Percentiles rank a stretch among this genome's conserved stretches.
These are phyloP conservation scores for Psidium friedrichsthalianum DNA, from an alignment of 345 rosid species.

Conservation along the genomic window DNA sequence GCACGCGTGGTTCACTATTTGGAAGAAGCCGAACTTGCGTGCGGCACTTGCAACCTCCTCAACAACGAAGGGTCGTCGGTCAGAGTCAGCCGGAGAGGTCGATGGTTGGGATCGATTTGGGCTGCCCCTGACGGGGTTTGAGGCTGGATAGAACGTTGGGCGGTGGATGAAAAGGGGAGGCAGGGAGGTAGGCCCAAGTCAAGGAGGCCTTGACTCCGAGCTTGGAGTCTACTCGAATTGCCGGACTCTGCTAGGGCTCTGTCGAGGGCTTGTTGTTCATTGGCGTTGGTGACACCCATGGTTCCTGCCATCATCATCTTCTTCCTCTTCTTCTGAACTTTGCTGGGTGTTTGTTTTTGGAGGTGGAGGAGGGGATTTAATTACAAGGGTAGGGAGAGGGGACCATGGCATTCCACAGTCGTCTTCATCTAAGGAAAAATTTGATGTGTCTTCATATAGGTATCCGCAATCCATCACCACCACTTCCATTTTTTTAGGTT, in stretches of 20 bases:
- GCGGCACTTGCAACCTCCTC: constrained; percentile 16
- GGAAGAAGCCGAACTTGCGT: constrained; percentile 36
- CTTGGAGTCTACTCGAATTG: constrained; percentile 33
- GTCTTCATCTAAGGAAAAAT: neutral
- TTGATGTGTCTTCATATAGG: neutral
- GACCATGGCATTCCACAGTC: neutral
- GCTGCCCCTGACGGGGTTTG: neutral
- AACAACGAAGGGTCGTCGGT: constrained; percentile 10
- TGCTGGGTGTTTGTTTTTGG: neutral
- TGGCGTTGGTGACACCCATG: neutral
- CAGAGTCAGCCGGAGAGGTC: constrained; percentile 32
- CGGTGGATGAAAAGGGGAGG: constrained; percentile 2
- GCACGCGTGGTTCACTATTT: constrained; percentile 2
- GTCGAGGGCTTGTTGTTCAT: constrained; percentile 4
- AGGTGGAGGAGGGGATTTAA: neutral
- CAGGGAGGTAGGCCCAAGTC: constrained; percentile 32
- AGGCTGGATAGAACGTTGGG: constrained; percentile 2
- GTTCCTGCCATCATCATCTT: neutral
- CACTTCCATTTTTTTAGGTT: neutral
- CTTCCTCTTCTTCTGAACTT: neutral
- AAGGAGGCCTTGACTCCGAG: constrained; percentile 34
- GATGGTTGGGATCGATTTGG: constrained; percentile 18
- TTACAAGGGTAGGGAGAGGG: neutral
- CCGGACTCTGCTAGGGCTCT: constrained; percentile 17
- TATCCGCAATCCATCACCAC: neutral